phyloP scores from a whole-genome alignment of 495 filamentous ascomycete species.

The Xylaria cubensis region DNA sequence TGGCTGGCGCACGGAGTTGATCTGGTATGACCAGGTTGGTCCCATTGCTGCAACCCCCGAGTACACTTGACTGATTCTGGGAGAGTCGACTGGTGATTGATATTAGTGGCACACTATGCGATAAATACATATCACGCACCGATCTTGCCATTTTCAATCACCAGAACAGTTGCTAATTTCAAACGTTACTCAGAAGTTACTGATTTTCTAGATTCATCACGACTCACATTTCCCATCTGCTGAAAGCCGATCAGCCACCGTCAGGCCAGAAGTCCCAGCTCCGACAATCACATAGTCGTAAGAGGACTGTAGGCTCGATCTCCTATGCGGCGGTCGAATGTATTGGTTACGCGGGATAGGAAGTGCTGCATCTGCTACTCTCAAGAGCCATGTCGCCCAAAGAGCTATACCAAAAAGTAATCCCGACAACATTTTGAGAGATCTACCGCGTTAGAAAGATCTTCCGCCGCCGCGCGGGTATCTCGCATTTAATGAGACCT shows the following conservation, averaged over 20 bases:
- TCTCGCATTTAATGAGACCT: neutral
- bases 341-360: neutral
- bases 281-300: conserved; percentile 58
- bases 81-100: conserved; percentile 31
- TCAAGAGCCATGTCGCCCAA: neutral
- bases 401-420: conserved; percentile 1
- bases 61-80: conserved; percentile 38
- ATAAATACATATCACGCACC: conserved; percentile 25
- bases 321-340: neutral
- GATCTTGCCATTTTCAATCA: conserved; percentile 59
- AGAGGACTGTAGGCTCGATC: neutral
- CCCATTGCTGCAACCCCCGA: conserved; percentile 40
- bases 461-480: neutral
- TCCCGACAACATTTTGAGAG: neutral
- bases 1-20: conserved; percentile 50
- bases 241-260: conserved; percentile 56
- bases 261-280: conserved; percentile 57
- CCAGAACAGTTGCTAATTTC: conserved; percentile 47
- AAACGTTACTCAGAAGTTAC: neutral
- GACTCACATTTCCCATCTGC: conserved; percentile 43
- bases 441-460: neutral
- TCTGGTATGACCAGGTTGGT: conserved; percentile 50
- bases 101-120: conserved; percentile 11
- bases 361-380: neutral
- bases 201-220: neutral